Conservation (phyloP, 2,329 filamentous ascomycete species). For the Alternaria ventricosa region DNA sequence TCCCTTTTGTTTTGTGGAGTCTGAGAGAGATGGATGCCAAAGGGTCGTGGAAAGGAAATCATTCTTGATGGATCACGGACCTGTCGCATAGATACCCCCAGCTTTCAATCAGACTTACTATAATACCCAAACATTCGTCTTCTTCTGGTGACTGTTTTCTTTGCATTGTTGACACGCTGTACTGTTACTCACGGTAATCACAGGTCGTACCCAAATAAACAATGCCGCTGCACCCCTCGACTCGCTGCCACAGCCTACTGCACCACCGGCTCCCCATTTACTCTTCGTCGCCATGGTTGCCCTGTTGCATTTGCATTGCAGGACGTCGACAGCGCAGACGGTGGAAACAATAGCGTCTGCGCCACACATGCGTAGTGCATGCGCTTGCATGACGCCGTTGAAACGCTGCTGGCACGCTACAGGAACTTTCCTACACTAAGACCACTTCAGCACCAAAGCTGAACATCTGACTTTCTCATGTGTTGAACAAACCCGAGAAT, state of each 20-base stretch:
- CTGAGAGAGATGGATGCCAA: conserved; percentile 14
- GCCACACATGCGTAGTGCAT: neutral
- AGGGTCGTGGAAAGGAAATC: conserved; percentile 12
- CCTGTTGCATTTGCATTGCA: neutral
- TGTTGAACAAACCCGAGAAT: no score
- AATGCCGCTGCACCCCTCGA: no score
- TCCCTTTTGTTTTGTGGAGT: conserved; percentile 7
- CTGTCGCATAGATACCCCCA: conserved; percentile 33
- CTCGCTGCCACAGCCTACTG: neutral
- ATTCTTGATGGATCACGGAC: conserved; percentile 21
- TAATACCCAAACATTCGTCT: conserved; percentile 3
- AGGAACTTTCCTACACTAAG: neutral
- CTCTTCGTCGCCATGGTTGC: neutral
- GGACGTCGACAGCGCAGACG: neutral
- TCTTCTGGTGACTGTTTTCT: neutral
- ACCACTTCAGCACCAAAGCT: neutral
- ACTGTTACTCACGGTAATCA: accelerated
- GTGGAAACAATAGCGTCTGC: neutral
- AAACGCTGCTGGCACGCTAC: neutral
- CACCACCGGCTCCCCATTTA: neutral
- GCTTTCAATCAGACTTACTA: conserved; percentile 23
- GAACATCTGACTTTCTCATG: neutral
- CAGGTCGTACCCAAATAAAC: no score
- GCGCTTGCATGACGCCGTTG: neutral
- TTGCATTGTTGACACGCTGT: neutral